These are phyloP conservation scores for Calonectria hongkongensis DNA, from an alignment of 2,329 filamentous ascomycete genomes.

Conservation along the genomic window DNA sequence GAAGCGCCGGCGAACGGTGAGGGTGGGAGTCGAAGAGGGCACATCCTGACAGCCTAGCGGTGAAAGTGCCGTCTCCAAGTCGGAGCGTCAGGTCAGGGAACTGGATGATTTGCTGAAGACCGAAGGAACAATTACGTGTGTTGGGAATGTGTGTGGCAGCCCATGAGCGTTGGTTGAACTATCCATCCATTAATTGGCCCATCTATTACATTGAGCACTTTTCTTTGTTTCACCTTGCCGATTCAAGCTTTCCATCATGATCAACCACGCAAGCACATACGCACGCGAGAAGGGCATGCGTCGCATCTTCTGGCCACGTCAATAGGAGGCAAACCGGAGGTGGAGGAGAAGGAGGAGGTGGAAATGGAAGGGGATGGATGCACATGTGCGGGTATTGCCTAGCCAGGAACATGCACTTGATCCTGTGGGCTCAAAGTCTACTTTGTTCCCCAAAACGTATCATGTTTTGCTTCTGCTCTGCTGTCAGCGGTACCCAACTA, in stretches of 20 bases:
- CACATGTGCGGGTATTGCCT: slow-evolving; percentile 5
- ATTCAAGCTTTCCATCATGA: neutral
- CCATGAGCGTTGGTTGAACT: neutral
- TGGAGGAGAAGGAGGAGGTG: neutral
- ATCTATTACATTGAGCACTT: neutral
- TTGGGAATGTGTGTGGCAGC: slow-evolving; percentile 8
- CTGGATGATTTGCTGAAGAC: slow-evolving; percentile 4
- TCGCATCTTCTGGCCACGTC: neutral
- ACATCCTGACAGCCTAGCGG: neutral
- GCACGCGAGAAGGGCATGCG: neutral
- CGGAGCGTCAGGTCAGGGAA: neutral
- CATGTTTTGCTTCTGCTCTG: slow-evolving; percentile 7
- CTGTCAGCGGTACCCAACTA: slow-evolving; percentile 3
- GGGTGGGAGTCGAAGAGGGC: slow-evolving; percentile 10
- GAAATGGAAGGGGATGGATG: neutral
- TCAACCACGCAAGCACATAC: slow-evolving; percentile 20
- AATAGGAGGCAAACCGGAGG: neutral
- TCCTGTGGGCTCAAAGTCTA: slow-evolving; percentile 13
- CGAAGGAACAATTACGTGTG: neutral
- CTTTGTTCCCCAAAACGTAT: slow-evolving; percentile 11
- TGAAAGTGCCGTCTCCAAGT: neutral
- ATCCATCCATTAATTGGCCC: neutral
- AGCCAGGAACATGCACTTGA: slow-evolving; percentile 17
- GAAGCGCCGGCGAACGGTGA: slow-evolving; percentile 42
- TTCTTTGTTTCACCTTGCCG: slow-evolving; percentile 1